These are phyloP conservation scores for Ceratobasidium sp. DNA, from an alignment of 1,284 basidiomycete genomes.

Conservation along the genomic window DNA sequence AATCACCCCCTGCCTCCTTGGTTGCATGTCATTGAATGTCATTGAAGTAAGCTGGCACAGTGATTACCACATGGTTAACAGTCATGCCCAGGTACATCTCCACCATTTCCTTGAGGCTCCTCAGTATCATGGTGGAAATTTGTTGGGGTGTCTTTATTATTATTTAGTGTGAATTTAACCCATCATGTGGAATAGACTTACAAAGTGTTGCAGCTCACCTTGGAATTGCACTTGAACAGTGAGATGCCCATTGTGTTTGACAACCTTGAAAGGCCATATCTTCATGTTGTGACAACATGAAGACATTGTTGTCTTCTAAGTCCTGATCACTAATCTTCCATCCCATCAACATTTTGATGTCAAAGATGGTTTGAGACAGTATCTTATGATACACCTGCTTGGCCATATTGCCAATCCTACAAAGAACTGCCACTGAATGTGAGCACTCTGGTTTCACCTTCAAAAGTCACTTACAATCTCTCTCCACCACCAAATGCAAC, in stretches of 20 bases:
- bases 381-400: conserved; percentile 83
- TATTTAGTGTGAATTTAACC: conserved; percentile 9
- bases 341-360: conserved; percentile 96
- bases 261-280: conserved; percentile 86
- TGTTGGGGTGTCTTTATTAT: conserved; percentile 75
- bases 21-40: conserved; percentile 99
- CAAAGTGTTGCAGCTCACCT: conserved; percentile 85
- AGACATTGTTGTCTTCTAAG: conserved; percentile 73
- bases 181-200: conserved; percentile 53
- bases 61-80: conserved; percentile 97
- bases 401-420: conserved; percentile 72
- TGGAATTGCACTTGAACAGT: conserved; percentile 83
- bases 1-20: conserved; percentile 97
- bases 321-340: conserved; percentile 82
- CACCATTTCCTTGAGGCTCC: conserved; percentile 99
- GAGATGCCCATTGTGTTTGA: conserved; percentile 84
- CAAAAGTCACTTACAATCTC: conserved; percentile 70
- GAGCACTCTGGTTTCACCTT: neutral
- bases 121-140: conserved; percentile 91
- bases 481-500: conserved; percentile 91
- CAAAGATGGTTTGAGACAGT: conserved; percentile 94
- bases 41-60: conserved; percentile 98
- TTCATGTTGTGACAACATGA: too few species aligned
- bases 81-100: conserved; percentile 96
- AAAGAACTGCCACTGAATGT: neutral